These are phyloP conservation scores for Nicotiana sylvestris DNA, from an alignment of 257 asterid species.

Conservation along the genomic window DNA sequence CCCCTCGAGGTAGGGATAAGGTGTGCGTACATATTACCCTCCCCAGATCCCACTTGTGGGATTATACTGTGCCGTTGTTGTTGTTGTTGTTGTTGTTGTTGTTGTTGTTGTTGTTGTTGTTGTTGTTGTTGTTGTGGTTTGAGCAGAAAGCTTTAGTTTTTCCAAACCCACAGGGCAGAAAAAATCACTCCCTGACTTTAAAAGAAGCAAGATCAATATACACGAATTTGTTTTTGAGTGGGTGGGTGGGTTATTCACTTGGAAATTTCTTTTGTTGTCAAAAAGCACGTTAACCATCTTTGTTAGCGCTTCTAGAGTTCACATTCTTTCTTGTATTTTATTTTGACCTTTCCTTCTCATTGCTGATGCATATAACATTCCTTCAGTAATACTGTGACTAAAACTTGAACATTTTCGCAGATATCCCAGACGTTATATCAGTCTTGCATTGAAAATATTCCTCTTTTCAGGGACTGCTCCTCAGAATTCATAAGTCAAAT, in stretches of 20 bases:
- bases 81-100: too few species aligned
- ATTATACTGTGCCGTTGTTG: too few species aligned
- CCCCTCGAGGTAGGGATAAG: too few species aligned
- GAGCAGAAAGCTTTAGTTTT: not conserved
- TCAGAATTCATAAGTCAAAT: slow-evolving; percentile 80
- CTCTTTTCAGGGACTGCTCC: slow-evolving; percentile 79
- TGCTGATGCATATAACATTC: not conserved
- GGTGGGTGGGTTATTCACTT: not conserved
- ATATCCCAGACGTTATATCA: slow-evolving; percentile 68
- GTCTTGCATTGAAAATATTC: slow-evolving; percentile 56
- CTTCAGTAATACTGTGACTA: not conserved
- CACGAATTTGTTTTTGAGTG: not conserved
- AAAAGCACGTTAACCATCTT: not conserved
- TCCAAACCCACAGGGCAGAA: not conserved
- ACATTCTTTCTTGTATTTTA: not conserved
- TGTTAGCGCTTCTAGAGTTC: not conserved
- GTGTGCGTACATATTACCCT: too few species aligned
- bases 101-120: too few species aligned
- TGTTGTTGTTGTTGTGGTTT: not conserved
- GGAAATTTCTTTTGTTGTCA: not conserved
- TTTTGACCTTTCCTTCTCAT: not conserved
- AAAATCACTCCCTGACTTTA: not conserved
- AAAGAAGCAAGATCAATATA: not conserved
- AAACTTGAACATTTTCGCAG: slow-evolving; percentile 41
- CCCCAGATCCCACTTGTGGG: too few species aligned